phyloP scores from a whole-genome alignment of 1,284 basidiomycete genomes.

The Pascua guehoae region DNA sequence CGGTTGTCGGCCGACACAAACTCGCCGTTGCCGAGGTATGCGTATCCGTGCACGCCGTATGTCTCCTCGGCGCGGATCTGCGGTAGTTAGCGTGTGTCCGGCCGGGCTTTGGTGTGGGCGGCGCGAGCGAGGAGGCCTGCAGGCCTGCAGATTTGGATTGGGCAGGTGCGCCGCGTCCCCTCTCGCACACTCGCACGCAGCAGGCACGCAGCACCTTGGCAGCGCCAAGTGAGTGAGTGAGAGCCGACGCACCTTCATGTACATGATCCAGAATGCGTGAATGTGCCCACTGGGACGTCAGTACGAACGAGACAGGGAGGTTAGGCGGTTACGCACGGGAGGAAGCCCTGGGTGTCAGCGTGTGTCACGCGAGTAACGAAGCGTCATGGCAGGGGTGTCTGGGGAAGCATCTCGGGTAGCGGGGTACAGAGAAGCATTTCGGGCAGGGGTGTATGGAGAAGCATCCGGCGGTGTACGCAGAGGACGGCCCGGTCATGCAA shows the following conservation, averaged over 20 bases:
- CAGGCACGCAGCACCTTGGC: neutral
- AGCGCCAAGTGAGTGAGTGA: neutral
- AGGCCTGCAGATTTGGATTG: neutral
- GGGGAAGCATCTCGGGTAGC: too few species aligned
- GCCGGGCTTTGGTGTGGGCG: neutral
- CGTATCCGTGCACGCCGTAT: conserved; percentile 65
- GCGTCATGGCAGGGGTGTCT: too few species aligned
- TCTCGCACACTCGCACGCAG: neutral
- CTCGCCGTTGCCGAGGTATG: conserved; percentile 47
- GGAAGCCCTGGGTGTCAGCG: conserved; percentile 22
- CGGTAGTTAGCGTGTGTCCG: neutral
- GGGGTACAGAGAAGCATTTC: too few species aligned
- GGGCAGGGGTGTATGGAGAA: too few species aligned
- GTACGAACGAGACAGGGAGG: neutral
- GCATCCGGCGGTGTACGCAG: neutral
- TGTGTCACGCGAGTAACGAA: neutral
- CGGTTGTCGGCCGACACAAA: conserved; percentile 22
- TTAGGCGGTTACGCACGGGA: conserved; percentile 23
- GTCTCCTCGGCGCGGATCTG: conserved; percentile 68
- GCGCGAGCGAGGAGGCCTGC: too few species aligned
- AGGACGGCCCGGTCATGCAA: neutral
- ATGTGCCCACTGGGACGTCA: conserved; percentile 44
- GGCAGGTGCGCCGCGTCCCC: too few species aligned
- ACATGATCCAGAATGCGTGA: conserved; percentile 54
- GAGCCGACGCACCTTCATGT: conserved; percentile 18